Conservation (phyloP, 1,284 basidiomycete species). For the Neolentinus lepideus region DNA sequence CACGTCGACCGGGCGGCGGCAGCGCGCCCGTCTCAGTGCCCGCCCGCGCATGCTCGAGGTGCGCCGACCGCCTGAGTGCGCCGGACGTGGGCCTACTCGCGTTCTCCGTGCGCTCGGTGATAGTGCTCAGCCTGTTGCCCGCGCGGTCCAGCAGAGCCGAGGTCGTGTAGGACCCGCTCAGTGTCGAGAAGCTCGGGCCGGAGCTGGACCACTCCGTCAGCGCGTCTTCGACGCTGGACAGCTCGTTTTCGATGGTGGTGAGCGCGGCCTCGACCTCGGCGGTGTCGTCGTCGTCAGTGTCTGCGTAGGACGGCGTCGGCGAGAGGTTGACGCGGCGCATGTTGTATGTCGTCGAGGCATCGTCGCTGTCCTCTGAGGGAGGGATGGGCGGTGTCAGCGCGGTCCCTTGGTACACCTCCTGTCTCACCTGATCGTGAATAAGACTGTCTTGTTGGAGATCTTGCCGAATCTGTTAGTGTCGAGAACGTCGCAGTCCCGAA, state of each 20-base stretch:
- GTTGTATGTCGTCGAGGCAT: constrained; percentile 24
- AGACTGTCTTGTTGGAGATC: background rate
- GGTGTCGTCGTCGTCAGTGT: constrained; percentile 25
- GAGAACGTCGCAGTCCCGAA: constrained; percentile 46
- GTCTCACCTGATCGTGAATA: background rate
- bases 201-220: constrained; percentile 50
- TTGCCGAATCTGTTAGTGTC: constrained; percentile 27
- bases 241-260: constrained; percentile 54
- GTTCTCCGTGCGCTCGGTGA: constrained; percentile 31
- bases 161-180: background rate
- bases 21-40: constrained; percentile 27
- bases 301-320: constrained; percentile 20
- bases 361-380: constrained; percentile 32
- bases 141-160: background rate
- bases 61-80: constrained; percentile 15
- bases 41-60: constrained; percentile 18
- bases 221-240: constrained; percentile 53
- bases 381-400: constrained; percentile 17
- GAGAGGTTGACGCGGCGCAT: constrained; percentile 36
- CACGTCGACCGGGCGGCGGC: constrained; percentile 48
- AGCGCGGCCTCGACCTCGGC: constrained; percentile 64
- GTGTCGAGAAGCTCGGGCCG: background rate
- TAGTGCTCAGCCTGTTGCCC: constrained; percentile 25
- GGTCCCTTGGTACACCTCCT: background rate
- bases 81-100: background rate